A percentile compares a stretch with the other conserved stretches of the same genome.
These are phyloP conservation scores for Pyrenochaeta sp. DNA, from an alignment of 2,329 filamentous ascomycete species.

Conservation along the genomic window DNA sequence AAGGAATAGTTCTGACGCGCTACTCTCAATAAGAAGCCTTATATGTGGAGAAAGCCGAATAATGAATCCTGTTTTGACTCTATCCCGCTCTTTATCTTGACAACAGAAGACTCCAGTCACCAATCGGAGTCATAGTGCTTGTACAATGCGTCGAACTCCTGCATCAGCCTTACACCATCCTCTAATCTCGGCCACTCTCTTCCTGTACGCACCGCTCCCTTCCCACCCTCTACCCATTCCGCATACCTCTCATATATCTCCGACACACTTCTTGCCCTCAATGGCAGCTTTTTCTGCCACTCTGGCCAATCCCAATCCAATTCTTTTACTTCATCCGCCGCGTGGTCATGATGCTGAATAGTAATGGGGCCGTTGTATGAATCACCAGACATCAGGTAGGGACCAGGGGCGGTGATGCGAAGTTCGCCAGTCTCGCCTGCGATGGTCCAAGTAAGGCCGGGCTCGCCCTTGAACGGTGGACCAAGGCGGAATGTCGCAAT, in stretches of 20 bases:
- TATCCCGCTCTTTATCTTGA: neutral
- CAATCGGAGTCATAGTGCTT: constrained; percentile 19
- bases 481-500: constrained; percentile 21
- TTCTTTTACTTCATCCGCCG: constrained; percentile 34
- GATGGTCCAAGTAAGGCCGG: constrained; percentile 23
- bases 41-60: too few species aligned
- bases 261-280: constrained; percentile 28
- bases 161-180: constrained; percentile 58
- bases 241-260: constrained; percentile 43
- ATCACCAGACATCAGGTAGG: constrained; percentile 37
- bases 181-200: constrained; percentile 49
- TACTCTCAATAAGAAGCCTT: too few species aligned
- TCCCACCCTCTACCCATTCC: constrained; percentile 29
- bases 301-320: constrained; percentile 54
- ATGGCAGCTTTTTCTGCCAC: constrained; percentile 42
- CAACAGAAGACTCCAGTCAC: neutral
- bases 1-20: too few species aligned
- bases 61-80: too few species aligned
- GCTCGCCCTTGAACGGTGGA: constrained; percentile 21
- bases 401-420: constrained; percentile 54
- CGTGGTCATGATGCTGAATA: constrained; percentile 38
- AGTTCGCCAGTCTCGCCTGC: constrained; percentile 29
- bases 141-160: constrained; percentile 44
- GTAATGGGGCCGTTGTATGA: constrained; percentile 24
- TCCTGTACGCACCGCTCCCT: constrained; percentile 13